These are phyloP conservation scores for Teunomyces tritomae DNA, from an alignment of 805 yeast genomes.

Conservation along the genomic window DNA sequence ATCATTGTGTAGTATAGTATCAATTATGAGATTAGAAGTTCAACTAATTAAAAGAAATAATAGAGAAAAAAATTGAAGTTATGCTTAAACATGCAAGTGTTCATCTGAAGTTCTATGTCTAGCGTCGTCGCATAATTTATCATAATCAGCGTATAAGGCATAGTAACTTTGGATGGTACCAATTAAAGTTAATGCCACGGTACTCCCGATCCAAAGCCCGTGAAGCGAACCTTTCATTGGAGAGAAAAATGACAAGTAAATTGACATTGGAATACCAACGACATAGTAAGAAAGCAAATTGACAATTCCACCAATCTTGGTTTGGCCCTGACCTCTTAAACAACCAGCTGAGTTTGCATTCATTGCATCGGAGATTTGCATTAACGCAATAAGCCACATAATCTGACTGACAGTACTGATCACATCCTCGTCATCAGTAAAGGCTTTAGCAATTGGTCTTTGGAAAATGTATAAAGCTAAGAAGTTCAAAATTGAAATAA, in stretches of 20 bases:
- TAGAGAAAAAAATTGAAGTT: neutral
- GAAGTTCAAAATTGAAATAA: constrained; percentile 33
- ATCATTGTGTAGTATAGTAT: constrained; percentile 6
- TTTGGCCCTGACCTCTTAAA: constrained; percentile 75
- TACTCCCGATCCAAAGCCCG: constrained; percentile 61
- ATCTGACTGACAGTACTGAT: constrained; percentile 48
- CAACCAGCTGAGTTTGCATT: constrained; percentile 75
- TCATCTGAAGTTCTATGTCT: constrained; percentile 30
- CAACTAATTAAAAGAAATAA: neutral
- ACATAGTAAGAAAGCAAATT: constrained; percentile 58
- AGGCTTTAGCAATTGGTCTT: constrained; percentile 39
- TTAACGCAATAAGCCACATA: constrained; percentile 61
- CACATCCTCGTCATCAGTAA: constrained; percentile 61
- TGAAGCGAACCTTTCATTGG: constrained; percentile 45
- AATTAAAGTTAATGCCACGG: constrained; percentile 50
- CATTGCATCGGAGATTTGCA: constrained; percentile 68
- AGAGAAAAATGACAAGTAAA: constrained; percentile 50
- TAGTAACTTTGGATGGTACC: constrained; percentile 44
- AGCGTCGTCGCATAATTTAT: constrained; percentile 37
- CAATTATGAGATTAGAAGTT: constrained; percentile 7
- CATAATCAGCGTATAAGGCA: constrained; percentile 35
- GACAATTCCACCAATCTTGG: constrained; percentile 59
- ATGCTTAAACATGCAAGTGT: constrained; percentile 1
- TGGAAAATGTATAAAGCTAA: constrained; percentile 29
- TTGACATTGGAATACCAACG: constrained; percentile 61